A percentile compares a stretch with the other conserved stretches of the same genome.
These are phyloP conservation scores for Trichoderma gamsii DNA, from an alignment of 495 filamentous ascomycete genomes.

Conservation along the genomic window DNA sequence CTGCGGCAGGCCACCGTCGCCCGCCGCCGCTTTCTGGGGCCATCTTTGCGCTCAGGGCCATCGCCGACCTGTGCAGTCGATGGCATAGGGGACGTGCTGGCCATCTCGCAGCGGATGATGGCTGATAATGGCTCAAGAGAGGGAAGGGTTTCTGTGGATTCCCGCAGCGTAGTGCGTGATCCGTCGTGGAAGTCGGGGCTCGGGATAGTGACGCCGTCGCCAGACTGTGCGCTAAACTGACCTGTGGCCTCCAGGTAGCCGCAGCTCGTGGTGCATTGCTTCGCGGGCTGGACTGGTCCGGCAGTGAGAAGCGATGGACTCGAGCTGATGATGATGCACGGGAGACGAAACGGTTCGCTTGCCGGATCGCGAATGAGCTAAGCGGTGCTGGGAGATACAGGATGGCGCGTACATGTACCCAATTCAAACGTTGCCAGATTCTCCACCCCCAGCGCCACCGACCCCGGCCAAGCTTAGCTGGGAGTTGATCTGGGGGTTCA, in stretches of 20 bases:
- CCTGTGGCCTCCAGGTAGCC: background rate
- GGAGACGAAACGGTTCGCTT: too few species aligned
- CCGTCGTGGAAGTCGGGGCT: background rate
- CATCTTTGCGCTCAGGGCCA: background rate
- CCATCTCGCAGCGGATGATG: background rate
- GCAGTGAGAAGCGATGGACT: background rate
- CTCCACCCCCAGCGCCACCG: background rate
- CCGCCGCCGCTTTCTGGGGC: slow-evolving; percentile 16
- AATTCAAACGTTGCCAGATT: too few species aligned
- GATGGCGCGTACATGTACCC: background rate
- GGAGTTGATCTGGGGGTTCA: background rate
- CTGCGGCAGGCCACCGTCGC: slow-evolving; percentile 37
- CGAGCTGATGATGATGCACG: too few species aligned
- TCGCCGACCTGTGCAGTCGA: background rate
- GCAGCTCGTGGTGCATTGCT: background rate
- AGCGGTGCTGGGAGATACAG: background rate
- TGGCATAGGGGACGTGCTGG: background rate
- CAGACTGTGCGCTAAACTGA: background rate
- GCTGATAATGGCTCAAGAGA: background rate
- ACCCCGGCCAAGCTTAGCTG: background rate
- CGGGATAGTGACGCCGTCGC: background rate
- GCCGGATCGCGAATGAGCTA: too few species aligned
- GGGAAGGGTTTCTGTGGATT: background rate
- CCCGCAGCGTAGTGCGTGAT: background rate
- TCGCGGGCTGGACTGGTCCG: background rate